A percentile compares a stretch with the other conserved stretches of the same genome.
Conservation (phyloP, 1,284 basidiomycete genomes). For the Ceratobasidium sp. region DNA sequence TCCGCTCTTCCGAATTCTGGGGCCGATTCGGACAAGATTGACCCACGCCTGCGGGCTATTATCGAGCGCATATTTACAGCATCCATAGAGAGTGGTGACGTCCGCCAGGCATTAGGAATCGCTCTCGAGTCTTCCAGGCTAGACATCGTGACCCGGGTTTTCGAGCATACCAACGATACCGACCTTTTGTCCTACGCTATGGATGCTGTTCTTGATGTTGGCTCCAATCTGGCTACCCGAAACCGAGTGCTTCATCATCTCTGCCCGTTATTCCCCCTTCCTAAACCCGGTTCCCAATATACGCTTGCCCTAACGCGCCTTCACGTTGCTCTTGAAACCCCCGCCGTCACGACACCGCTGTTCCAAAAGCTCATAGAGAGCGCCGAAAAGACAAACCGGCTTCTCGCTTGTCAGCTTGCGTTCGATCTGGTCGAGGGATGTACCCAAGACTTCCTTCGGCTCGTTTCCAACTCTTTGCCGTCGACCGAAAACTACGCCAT, state of each 20-base stretch:
- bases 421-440: conserved; percentile 95
- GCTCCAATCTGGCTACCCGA: conserved; percentile 81
- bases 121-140: conserved; percentile 88
- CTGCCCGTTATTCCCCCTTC: conserved; percentile 80
- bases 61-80: conserved; percentile 87
- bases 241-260: conserved; percentile 78
- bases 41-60: conserved; percentile 77
- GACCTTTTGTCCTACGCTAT: conserved; percentile 87
- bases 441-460: conserved; percentile 85
- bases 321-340: conserved; percentile 84
- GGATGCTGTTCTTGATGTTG: conserved; percentile 85
- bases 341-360: conserved; percentile 74
- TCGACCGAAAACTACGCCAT: conserved; percentile 66
- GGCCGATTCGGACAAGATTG: conserved; percentile 64
- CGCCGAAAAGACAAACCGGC: conserved; percentile 60
- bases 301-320: conserved; percentile 83
- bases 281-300: conserved; percentile 75
- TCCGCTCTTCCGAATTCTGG: conserved; percentile 44
- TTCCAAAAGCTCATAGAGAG: conserved; percentile 69
- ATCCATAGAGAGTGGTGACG: conserved; percentile 86
- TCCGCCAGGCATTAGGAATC: conserved; percentile 92
- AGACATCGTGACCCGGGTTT: conserved; percentile 82
- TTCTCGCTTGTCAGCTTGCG: conserved; percentile 90
- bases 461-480: conserved; percentile 27
- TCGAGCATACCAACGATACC: conserved; percentile 73